A percentile compares a stretch with the other conserved stretches of the same genome.
These are phyloP conservation scores for Tuctoria greenei DNA, from an alignment of 176 grass and related monocot species.

Conservation along the genomic window DNA sequence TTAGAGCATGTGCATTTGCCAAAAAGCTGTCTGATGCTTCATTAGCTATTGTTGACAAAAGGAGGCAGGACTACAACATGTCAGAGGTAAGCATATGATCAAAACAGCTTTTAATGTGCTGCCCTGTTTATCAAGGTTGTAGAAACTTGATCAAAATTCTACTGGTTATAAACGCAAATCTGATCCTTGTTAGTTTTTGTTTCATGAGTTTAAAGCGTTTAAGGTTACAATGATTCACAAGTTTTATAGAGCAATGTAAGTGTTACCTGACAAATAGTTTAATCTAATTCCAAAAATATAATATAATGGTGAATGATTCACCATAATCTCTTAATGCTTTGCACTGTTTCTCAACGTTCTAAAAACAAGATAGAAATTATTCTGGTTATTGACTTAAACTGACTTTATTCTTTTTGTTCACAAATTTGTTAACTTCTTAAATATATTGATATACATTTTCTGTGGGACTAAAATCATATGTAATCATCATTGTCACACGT, in stretches of 20 bases:
- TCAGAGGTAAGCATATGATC: constrained; percentile 51
- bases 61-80: constrained; percentile 95
- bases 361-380: background rate
- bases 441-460: background rate
- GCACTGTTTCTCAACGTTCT: background rate
- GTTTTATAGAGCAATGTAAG: background rate
- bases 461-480: background rate
- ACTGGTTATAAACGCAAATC: background rate
- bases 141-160: background rate
- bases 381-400: background rate
- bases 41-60: constrained; percentile 97
- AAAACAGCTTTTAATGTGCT: background rate
- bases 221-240: background rate
- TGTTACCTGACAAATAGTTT: background rate
- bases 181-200: background rate
- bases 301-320: background rate
- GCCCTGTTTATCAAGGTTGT: background rate
- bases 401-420: background rate
- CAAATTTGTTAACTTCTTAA: background rate
- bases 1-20: constrained; percentile 82
- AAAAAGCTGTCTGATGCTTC: constrained; percentile 87
- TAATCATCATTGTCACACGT: background rate
- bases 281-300: background rate
- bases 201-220: background rate
- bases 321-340: background rate